Base-by-base conservation (phyloP, 805 yeast species). In the Saccharomycopsis sp. region DNA sequence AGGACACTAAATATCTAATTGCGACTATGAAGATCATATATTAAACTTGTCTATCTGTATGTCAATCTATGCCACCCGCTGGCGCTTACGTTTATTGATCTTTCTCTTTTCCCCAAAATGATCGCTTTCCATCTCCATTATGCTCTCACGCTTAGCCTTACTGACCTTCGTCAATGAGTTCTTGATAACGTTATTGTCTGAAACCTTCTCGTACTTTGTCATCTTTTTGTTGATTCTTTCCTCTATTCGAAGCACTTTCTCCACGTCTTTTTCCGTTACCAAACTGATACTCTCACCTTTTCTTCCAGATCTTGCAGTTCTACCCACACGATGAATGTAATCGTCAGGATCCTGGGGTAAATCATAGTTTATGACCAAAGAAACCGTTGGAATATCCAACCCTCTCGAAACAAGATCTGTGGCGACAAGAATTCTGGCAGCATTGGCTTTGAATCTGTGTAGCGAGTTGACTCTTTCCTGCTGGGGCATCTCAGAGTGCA, bases 401-500 rank as follows among this genome's bases (percentile, higher is more conserved):
- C 99, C 99, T 81, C 99, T 83, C 29, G 97, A 85, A 1, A 97
- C 99, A 21, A 94, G 97, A 70, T 94, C 99, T 0, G 99, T 94
- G 5, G 98, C 97, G 16, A 94, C 85, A 57, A 94, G 73, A 1
- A 94, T 89, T 52, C 96, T 79, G 0, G 98, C 98, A 2, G 97
- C 97, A 57, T 89, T 87, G 0, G 98, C 97, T 66, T 92, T 81
- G 73, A 94, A 94, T 66, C 98, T 77, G 63, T 91, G 98, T 57
- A 94, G 75, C 0, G 97, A 89, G 69, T 89, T 90, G 23, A 92
- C 84, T 71, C 99, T 81, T 68, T 94, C 98, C 29, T 79, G 72
- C 72, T 94, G 99, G 0, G 92, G 91, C 94, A 94, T 84, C 68
- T 91, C 91, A 1, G 98, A 91, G 69, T 94, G 98, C 54, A 94